Base-by-base conservation (phyloP, 805 yeast species). In the Yamadazyma akitaensis region DNA sequence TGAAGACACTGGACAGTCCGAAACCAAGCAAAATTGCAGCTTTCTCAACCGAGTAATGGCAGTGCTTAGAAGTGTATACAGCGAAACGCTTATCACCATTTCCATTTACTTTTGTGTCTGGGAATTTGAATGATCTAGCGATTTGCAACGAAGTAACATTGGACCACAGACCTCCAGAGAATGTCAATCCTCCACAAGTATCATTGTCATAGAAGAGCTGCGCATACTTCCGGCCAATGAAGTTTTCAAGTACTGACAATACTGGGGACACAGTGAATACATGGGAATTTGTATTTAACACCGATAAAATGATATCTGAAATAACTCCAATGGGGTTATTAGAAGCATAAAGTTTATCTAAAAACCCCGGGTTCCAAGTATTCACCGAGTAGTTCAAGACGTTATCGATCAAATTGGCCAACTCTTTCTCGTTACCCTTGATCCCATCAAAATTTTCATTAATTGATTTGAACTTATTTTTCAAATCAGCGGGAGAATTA, bases 131-230 rank as follows among this genome's bases (percentile, higher is more conserved):
- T 36, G 85, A 72, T 54, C 95, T 70, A 0, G 96, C 96, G 59
- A 70, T 81, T 51, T 86, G 91, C 65, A 88, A 58, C 48, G 88
- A 79, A 2, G 94, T 88, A 44, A 85, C 77, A 62, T 88, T 88
- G 7, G 95, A 85, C 83, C 90, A 88, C 4, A 92, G 84, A 0
- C 96, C 96, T 16, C 96, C 96, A 17, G 89, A 77, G 60, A 88
- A 85, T 0, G 96, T 88, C 53, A 88, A 67, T 0, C 96, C 96
- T 21, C 96, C 96, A 38, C 91, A 79, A 28, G 70, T 67, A 2
- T 67, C 67, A 5, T 76, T 76, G 19, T 54, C 53, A 55, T 75
- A 85, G 64, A 85, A 87, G 57, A 83, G 51, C 37, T 64, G 59
- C 4, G 96, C 96, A 58, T 88, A 88, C 45, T 81, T 77, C 38